Evolutionary conservation across 2,329 filamentous ascomycete species (phyloP), one percentile per base, ranked within the genome.

Genomic region (Venturia oleaginea): DNA sequence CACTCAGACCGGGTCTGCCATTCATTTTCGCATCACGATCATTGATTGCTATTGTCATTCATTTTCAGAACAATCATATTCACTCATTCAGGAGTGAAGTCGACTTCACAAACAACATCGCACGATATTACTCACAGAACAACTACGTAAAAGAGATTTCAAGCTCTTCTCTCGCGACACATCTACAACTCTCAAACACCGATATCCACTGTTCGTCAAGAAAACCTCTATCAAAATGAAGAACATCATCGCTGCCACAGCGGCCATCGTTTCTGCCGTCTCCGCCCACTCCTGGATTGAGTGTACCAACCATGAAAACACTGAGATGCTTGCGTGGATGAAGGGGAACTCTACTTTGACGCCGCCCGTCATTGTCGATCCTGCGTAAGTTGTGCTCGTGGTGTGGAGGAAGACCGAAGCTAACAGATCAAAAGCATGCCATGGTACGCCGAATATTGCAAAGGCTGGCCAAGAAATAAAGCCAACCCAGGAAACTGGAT

Each of bases 251-350:
- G 57, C 38, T 40, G 64, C 59, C 42, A 34, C 59, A 17, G 32
- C 37, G 22, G 59, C 59, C 27, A 27, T 67, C 59, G 15, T 66
- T 7, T 43, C 66, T 24, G 27, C 51, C 22, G 64, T 65, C 38
- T 65, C 67, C 13, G 68, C 69, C 1, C 70, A 72, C 59, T 72
- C 70, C n/a, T 72, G 70, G 70, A 43, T 71, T 0, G 67, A 67
- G 13, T 72, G 70, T 55, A 68, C 68, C 32, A 66, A 68, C 13
- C 68, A 71, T 62, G 68, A 72, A 65, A 72, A 71, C 67, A 65
- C 65, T 11, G 59, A 64, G 2, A 68, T 71, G 51, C 66, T 70
- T 3, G 66, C 62, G 60, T 68, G 66, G 67, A 69, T 69, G 67
- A 65, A 71, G 57, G 67, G 66, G 22, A 68, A 69, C 24, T 64